Evolutionary conservation across 257 asterid genomes (phyloP).

Genomic region (Orobanche coerulescens): DNA sequence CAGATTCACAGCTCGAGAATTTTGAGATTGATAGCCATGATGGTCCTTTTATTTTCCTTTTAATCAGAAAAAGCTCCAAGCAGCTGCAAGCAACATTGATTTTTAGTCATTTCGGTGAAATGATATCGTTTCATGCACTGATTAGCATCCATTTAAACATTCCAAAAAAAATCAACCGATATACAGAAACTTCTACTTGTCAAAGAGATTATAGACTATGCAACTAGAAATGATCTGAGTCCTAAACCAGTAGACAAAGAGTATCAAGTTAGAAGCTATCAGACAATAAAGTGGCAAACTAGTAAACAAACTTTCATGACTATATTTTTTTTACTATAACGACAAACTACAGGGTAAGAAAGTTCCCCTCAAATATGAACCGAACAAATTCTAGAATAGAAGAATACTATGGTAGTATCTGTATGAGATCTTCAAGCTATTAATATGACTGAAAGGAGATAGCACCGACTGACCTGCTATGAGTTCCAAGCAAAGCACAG

Average conservation of each 20-base stretch:
- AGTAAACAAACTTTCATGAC: neutral
- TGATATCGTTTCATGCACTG: neutral
- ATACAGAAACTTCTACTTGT: neutral
- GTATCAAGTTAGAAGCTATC: conserved; percentile 2
- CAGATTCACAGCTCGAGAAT: conserved; percentile 55
- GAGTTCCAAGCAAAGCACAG: conserved; percentile 87
- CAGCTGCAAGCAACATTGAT: conserved; percentile 47
- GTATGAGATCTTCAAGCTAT: conserved; percentile 14
- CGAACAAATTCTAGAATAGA: neutral
- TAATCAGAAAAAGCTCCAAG: conserved; percentile 74
- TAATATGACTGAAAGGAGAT: conserved; percentile 16
- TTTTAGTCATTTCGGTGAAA: conserved; percentile 15
- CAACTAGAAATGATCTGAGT: conserved; percentile 3
- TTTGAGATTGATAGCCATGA: conserved; percentile 85
- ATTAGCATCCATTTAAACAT: conserved; percentile 6
- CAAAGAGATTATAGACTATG: conserved; percentile 5
- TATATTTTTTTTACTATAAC: neutral
- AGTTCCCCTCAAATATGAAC: conserved; percentile 1
- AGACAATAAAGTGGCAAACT: conserved; percentile 5
- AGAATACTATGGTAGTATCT: neutral
- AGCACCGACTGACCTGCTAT: conserved; percentile 46
- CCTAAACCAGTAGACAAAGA: conserved; percentile 17
- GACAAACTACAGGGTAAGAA: conserved; percentile 1
- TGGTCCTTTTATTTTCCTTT: conserved; percentile 89
- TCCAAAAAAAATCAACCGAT: conserved; percentile 16